Base-by-base conservation (phyloP, 208 protist species). In the Phytomonas sp. region DNA sequence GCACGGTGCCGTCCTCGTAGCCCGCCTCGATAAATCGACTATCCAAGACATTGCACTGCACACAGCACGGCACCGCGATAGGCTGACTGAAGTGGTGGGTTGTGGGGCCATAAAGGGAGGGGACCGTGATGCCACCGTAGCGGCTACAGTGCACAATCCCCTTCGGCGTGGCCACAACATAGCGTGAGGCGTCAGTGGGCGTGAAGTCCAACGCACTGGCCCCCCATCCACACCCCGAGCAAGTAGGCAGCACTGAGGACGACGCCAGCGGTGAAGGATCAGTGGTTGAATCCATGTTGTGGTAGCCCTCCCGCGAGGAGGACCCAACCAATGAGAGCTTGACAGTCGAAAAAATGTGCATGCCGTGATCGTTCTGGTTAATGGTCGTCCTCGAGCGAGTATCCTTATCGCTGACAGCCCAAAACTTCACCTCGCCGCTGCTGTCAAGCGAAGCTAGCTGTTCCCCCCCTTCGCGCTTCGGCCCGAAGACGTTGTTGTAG, bases 1-100 rank as follows among this genome's bases (percentile, higher is more conserved):
- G 84, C 51, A 95, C 66, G 29, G 79, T 87, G 66, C 89, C 89
- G 72, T 95, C 87, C 61, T 83, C 85, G 78, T 92, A 95, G 56
- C 89, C 89, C 15, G 75, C 87, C 29, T 91, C 65, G 30, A 95
- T 72, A 70, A 89, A 79, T 40, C 83, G 84, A 31, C 77, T 82
- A 66, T 95, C 89, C 2, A 85, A 43, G 13, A 62, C 65, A 61
- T 69, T 85, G 75, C 82, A 95, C 34, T 81, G 81, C 62, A 89
- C 78, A 74, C 80, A 88, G 46, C 77, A 79, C 29, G 86, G 84
- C 40, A 88, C 76, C 51, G 71, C 75, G 20, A 79, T 62, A 29
- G 74, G 76, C n/a, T 56, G 36, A 9, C 36, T 9, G 9, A 40
- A 40, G 36, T 40, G 36, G 36, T 40, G 65, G 31, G 76, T 75